Conservation (phyloP, 1,139 yeast species). For the Magnusiomyces ingens region DNA sequence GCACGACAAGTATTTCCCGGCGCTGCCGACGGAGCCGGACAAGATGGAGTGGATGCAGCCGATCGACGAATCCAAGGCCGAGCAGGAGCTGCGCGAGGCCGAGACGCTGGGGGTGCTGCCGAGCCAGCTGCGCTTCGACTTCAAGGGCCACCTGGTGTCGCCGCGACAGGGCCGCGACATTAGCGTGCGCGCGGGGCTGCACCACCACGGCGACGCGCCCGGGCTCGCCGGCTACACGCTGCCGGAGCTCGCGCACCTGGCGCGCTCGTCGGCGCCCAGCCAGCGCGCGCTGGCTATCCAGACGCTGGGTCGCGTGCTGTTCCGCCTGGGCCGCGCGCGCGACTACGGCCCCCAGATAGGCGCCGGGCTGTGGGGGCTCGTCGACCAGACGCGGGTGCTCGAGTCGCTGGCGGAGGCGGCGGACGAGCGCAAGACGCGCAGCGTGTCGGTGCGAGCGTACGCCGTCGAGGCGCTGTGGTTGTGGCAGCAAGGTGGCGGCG, state of each 20-base stretch:
- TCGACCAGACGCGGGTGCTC: conserved; percentile 58
- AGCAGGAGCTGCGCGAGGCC: conserved; percentile 22
- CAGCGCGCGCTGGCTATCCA: conserved; percentile 85
- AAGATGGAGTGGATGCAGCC: conserved; percentile 85
- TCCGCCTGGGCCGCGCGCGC: conserved; percentile 55
- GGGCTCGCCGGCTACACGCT: conserved; percentile 89
- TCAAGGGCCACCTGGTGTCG: conserved; percentile 69
- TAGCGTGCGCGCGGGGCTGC: conserved; percentile 64
- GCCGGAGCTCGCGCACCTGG: conserved; percentile 69
- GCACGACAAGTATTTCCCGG: conserved; percentile 83
- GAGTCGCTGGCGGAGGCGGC: conserved; percentile 70
- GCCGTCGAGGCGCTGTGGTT: conserved; percentile 94
- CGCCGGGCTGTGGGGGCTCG: conserved; percentile 65
- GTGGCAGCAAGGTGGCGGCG: conserved; percentile 60
- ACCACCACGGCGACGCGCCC: conserved; percentile 87
- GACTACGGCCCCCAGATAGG: conserved; percentile 46
- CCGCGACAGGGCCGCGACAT: conserved; percentile 40
- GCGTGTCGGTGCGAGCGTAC: conserved; percentile 71
- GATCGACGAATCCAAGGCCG: conserved; percentile 33
- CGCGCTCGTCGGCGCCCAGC: conserved; percentile 73
- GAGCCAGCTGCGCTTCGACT: conserved; percentile 72
- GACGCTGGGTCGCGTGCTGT: conserved; percentile 79
- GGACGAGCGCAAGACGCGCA: conserved; percentile 57
- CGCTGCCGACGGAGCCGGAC: conserved; percentile 73
- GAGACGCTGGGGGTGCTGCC: conserved; percentile 32